phyloP scores from a whole-genome alignment of 192 early-diverging fungal genomes.

The Backusella macrospora region DNA sequence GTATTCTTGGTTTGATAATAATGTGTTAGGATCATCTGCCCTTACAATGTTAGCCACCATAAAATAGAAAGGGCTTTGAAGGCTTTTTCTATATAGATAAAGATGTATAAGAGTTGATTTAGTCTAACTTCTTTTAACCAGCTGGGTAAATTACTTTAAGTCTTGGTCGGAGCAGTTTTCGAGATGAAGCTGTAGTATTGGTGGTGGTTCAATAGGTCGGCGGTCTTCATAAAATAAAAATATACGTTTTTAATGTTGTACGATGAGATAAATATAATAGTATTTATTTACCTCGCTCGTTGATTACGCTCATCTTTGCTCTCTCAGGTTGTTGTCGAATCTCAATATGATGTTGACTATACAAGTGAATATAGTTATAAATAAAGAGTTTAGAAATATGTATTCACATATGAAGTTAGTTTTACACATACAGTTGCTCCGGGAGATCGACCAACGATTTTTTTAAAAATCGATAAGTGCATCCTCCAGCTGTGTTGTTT shows the following conservation, averaged over 20 bases:
- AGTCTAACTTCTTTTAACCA: background rate
- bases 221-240: conserved; percentile 30
- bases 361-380: background rate
- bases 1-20: conserved; percentile 69
- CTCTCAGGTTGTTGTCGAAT: conserved; percentile 36
- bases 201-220: conserved; percentile 43
- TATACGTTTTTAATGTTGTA: background rate
- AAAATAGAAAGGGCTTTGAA: conserved; percentile 91
- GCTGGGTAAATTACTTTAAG: conserved; percentile 22
- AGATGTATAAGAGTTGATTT: background rate
- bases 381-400: background rate
- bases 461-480: conserved; percentile 1
- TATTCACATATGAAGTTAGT: background rate
- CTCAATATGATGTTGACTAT: conserved; percentile 26
- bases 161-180: conserved; percentile 30
- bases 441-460: background rate
- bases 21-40: conserved; percentile 72
- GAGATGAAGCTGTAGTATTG: conserved; percentile 35
- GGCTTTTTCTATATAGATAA: conserved; percentile 32
- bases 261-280: background rate
- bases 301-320: conserved; percentile 36
- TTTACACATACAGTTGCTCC: conserved; percentile 1
- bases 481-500: background rate
- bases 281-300: conserved; percentile 34
- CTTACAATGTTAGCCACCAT: conserved; percentile 89